phyloP scores from a whole-genome alignment of 768 basidiomycete species.

The Calocybe gangraenosa region DNA sequence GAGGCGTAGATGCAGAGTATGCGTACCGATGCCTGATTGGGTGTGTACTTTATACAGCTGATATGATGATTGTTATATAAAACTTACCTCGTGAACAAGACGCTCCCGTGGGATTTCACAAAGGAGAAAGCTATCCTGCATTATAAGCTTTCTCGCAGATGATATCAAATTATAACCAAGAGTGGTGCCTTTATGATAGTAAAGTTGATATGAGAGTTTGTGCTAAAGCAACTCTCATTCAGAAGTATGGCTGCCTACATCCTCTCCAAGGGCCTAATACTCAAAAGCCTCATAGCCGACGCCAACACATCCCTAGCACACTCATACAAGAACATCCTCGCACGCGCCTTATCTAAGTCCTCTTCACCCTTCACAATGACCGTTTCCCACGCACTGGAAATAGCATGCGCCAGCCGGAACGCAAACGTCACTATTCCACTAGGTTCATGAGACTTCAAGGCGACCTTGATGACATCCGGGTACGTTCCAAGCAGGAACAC shows the following conservation, averaged over 20 bases:
- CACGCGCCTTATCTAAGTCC: slow-evolving; percentile 73
- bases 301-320: slow-evolving; percentile 88
- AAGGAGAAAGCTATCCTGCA: too few species aligned
- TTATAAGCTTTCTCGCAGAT: too few species aligned
- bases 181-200: too few species aligned
- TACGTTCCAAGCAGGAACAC: slow-evolving; percentile 84
- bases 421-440: slow-evolving; percentile 88
- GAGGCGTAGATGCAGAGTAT: too few species aligned
- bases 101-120: too few species aligned
- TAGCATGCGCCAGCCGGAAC: slow-evolving; percentile 83
- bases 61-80: too few species aligned
- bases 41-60: too few species aligned
- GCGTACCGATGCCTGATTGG: too few species aligned
- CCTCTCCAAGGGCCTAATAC: slow-evolving; percentile 84
- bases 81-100: too few species aligned
- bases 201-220: too few species aligned
- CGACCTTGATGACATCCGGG: slow-evolving; percentile 86
- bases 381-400: slow-evolving; percentile 90
- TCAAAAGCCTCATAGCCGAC: slow-evolving; percentile 82
- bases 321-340: slow-evolving; percentile 86
- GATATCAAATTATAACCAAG: too few species aligned
- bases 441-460: slow-evolving; percentile 83
- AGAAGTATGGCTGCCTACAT: slow-evolving; percentile 55
- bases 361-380: slow-evolving; percentile 82
- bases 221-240: too few species aligned